Evolutionary conservation across 2,329 filamentous ascomycete genomes (phyloP), one percentile per base, ranked within the genome.

Genomic region (Diplocarpon mali): DNA sequence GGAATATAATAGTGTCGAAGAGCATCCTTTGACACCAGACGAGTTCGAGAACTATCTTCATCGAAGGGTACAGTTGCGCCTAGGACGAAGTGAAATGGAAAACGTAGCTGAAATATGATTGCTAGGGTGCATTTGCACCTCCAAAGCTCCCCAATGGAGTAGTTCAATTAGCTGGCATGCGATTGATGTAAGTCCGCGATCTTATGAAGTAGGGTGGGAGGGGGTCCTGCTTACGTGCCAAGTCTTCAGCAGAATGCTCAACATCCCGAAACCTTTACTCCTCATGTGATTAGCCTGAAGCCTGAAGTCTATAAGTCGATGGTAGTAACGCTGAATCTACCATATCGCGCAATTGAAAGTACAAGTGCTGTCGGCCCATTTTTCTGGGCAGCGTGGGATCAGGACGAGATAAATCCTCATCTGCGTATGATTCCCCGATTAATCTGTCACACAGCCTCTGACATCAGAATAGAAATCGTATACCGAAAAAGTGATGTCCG

Each of bases 401-500:
- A 74, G 48, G 69, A 78, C 52, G 72, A 75, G 43, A 65, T 69
- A 2, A 68, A 78, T 50, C 72, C 70, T 31, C 72, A 76, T 61
- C 62, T 80, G 37, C 76, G 73, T 76, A 66, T 57, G 70, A 24
- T 24, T 24, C 20, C 7, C 20, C 20, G 20, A 24, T 24, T 24
- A 7, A 24, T 24, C 20, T 24, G 7, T 24, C 7, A 24, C 3
- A 24, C 3, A 24, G 3, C 7, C 20, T 24, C 20, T 24, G 20
- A 24, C 7, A 24, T 24, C 20, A 3, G 7, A 12, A 4, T 50
- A 75, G 72, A 80, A 55, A 73, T 80, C 53, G 69, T 80, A 47
- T 77, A 76, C 57, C 72, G 77, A 52, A 81, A 81, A 61, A 78
- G 74, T 15, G 77, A 81, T 57, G 77, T 80, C 35, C 72, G 74